phyloP scores from a whole-genome alignment of 2,329 filamentous ascomycete species.

The Colletotrichum sp. region DNA sequence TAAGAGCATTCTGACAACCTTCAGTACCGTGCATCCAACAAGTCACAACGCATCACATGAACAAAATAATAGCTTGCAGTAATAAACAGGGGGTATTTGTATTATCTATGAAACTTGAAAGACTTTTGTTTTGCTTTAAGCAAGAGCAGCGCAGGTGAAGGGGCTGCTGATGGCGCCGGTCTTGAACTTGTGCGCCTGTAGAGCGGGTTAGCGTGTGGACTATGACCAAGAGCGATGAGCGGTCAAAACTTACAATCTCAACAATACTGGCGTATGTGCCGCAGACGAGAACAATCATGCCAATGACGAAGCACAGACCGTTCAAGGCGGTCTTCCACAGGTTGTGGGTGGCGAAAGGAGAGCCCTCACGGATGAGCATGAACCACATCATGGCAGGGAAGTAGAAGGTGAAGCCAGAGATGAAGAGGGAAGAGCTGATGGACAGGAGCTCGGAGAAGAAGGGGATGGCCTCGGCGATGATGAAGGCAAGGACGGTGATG shows the following conservation, averaged over 20 bases:
- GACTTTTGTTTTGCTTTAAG: not conserved
- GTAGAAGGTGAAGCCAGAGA: conserved; percentile 47
- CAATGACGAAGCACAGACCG: conserved; percentile 31
- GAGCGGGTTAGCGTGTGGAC: not conserved
- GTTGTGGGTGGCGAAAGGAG: conserved; percentile 34
- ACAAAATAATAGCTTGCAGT: not conserved
- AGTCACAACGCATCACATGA: not conserved
- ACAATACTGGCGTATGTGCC: conserved; percentile 35
- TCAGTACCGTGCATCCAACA: not conserved
- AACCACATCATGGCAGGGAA: conserved; percentile 49
- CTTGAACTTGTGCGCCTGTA: conserved; percentile 16
- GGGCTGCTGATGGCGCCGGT: conserved; percentile 20
- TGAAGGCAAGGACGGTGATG: conserved; percentile 69
- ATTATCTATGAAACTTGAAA: not conserved
- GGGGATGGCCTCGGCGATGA: conserved; percentile 76
- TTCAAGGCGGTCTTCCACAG: conserved; percentile 29
- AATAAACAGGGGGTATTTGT: not conserved
- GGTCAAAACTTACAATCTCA: conserved; percentile 18
- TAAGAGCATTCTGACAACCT: not conserved
- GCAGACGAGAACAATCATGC: conserved; percentile 34
- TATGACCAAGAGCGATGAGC: not conserved
- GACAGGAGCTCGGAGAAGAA: conserved; percentile 73
- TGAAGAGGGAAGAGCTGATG: conserved; percentile 55
- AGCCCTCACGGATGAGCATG: conserved; percentile 39
- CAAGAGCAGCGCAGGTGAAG: conserved; percentile 19